Conservation (phyloP, 2,329 filamentous ascomycete species). For the Pseudogymnoascus sp. region DNA sequence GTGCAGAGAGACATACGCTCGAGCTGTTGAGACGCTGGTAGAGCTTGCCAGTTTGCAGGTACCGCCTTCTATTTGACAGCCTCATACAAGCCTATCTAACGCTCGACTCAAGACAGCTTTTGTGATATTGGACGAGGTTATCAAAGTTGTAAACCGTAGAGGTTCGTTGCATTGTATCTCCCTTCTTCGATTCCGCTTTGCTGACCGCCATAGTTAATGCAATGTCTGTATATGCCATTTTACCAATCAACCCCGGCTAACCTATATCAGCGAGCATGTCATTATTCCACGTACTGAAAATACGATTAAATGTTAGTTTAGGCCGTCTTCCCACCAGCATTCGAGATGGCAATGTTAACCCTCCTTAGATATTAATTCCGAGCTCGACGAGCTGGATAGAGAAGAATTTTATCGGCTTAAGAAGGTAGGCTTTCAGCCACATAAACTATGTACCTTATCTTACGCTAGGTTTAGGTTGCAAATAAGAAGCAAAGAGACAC, state of each 20-base stretch:
- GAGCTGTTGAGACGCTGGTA: slow-evolving; percentile 91
- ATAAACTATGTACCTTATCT: background rate
- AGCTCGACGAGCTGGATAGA: slow-evolving; percentile 92
- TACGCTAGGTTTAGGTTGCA: slow-evolving; percentile 45
- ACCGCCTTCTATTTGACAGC: slow-evolving; percentile 17
- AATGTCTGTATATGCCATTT: slow-evolving; percentile 54
- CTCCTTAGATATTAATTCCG: slow-evolving; percentile 82
- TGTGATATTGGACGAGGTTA: slow-evolving; percentile 95
- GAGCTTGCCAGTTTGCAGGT: slow-evolving; percentile 87
- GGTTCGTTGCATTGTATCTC: slow-evolving; percentile 40
- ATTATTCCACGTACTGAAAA: slow-evolving; percentile 98
- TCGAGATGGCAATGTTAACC: slow-evolving; percentile 14
- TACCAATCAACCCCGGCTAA: slow-evolving; percentile 1
- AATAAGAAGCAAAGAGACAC: slow-evolving; percentile 75
- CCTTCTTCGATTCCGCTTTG: background rate
- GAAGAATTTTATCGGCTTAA: slow-evolving; percentile 98
- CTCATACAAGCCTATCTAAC: slow-evolving; percentile 10
- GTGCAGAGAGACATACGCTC: slow-evolving; percentile 89
- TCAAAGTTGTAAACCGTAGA: slow-evolving; percentile 97
- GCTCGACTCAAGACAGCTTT: slow-evolving; percentile 64
- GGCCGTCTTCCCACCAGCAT: background rate
- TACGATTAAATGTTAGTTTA: slow-evolving; percentile 81
- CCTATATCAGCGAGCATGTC: slow-evolving; percentile 63
- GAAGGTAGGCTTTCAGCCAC: slow-evolving; percentile 46
- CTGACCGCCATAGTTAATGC: slow-evolving; percentile 63